A percentile compares a stretch with the other conserved stretches of the same genome.
phyloP scores from a whole-genome alignment of 441 rosid genomes.

The Brassica balearica region DNA sequence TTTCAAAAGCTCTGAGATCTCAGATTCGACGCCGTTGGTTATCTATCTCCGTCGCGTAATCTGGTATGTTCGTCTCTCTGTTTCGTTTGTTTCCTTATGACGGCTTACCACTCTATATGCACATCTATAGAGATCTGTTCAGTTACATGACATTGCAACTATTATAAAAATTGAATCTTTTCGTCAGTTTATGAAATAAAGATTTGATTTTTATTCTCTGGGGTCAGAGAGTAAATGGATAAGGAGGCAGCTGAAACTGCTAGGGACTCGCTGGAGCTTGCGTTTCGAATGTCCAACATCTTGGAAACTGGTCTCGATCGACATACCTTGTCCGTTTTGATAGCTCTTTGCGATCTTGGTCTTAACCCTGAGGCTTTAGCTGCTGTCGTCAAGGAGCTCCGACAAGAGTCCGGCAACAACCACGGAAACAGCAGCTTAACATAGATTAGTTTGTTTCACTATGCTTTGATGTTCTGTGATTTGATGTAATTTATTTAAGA shows the following conservation, averaged over 20 bases:
- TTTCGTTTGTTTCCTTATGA: background rate
- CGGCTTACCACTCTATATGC: background rate
- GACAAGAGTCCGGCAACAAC: background rate
- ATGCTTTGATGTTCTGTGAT: background rate
- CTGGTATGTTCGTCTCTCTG: background rate
- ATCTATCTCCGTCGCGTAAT: background rate
- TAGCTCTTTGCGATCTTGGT: constrained; percentile 75
- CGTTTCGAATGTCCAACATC: constrained; percentile 72
- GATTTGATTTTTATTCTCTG: background rate
- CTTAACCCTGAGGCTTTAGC: constrained; percentile 78
- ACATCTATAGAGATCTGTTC: background rate
- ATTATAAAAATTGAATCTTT: background rate
- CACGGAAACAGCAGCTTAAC: background rate
- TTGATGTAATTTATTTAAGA: background rate
- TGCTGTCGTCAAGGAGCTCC: constrained; percentile 69
- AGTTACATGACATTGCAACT: background rate
- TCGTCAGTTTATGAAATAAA: background rate
- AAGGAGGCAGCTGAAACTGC: constrained; percentile 67
- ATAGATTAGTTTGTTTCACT: background rate
- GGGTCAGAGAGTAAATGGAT: constrained; percentile 49
- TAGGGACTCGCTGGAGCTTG: constrained; percentile 69
- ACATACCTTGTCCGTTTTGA: constrained; percentile 69
- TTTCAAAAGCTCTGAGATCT: background rate
- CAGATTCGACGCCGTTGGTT: background rate
- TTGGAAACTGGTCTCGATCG: constrained; percentile 74